Base-by-base conservation (phyloP, 2,329 filamentous ascomycete genomes). In the Colletotrichum godetiae region DNA sequence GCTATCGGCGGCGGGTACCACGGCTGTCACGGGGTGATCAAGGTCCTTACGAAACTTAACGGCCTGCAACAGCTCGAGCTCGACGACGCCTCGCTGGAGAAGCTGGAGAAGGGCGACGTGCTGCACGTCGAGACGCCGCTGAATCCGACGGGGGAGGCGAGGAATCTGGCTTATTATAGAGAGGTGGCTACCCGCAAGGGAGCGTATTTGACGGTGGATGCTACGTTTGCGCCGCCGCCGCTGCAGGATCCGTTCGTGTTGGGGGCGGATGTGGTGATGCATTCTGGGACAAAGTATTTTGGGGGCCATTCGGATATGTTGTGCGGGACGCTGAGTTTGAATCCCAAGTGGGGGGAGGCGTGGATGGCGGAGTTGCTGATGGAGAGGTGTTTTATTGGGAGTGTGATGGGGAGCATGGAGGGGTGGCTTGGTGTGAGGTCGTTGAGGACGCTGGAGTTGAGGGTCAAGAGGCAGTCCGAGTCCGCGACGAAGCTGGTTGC, bases 251-350 rank as follows among this genome's bases (percentile, higher is more conserved):
- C 97, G 0, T 97, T 98, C 78, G 80, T 82, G 33, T 92, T 89
- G 81, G 96, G 95, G 59, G 95, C 93, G 33, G 96, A 98, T 82
- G 83, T 95, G 1, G 90, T 98, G 42, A 93, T 98, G 94, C 97
- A 99, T 84, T 93, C 90, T 64, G 97, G 95, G 4, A 98, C 95
- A 22, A 99, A 98, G 87, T 99, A 98, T 83, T 91, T 99, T 76
- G 97, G 97, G 24, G 97, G 97, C 0, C 97, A 99, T 84, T 96
- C 93, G 76, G 97, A 99, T 83, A 88, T 98, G 88, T 90, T 98
- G 6, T 97, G 94, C 80, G 97, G 97, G 27, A 92, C 97, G 22
- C 84, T 99, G 33, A 90, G 91, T 0, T 89, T 95, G 6, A 86
- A 88, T 63, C 88, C 89, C 19, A 82, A 82, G 49, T 83, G 83